Evolutionary conservation across 1,139 yeast species (phyloP), one percentile per base, ranked within the genome.

Genomic region (Saccharomyces hybrid): DNA sequence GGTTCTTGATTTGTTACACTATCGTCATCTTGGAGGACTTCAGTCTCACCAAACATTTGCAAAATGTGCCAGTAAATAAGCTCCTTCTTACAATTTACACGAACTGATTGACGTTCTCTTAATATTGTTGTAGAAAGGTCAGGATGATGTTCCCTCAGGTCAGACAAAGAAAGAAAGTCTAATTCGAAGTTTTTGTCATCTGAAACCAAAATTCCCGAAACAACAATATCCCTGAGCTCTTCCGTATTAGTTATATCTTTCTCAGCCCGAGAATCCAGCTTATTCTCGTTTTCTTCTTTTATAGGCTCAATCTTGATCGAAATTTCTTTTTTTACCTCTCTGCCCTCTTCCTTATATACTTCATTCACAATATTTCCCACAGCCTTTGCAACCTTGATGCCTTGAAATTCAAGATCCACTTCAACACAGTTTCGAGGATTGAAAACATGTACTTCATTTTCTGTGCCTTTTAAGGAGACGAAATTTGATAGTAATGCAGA

Each of bases 391-490:
- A 89, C 75, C 65, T 88, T 90, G 53, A 84, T 77, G 6, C 97
- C 96, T 63, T 87, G 85, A 68, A 93, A 90, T 38, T 84, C 84
- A 27, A 93, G 77, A 47, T 78, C 79, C 46, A 93, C 78, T 54
- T 84, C 86, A 47, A 88, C 93, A 72, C 98, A 89, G 68, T 95
- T 93, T 65, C 88, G 81, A 1, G 99, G 99, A 62, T 90, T 93
- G 73, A 80, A 91, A 4, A 93, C 95, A 64, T 83, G 88, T n/a
- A 91, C 91, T 68, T 93, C 99, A 52, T 86, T 81, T 7, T 88
- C 95, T 0, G 97, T 89, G 7, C 90, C 91, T 67, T 86, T 90
- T 52, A 88, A 77, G 50, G 83, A 80, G 6, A 91, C 79, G 65
- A 91, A 95, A 69, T 90, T 90, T 56, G 97, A 88, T 62, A 90